Base-by-base conservation (phyloP, 108 stramenopile genomes). In the Fragilaria crotonensis region DNA sequence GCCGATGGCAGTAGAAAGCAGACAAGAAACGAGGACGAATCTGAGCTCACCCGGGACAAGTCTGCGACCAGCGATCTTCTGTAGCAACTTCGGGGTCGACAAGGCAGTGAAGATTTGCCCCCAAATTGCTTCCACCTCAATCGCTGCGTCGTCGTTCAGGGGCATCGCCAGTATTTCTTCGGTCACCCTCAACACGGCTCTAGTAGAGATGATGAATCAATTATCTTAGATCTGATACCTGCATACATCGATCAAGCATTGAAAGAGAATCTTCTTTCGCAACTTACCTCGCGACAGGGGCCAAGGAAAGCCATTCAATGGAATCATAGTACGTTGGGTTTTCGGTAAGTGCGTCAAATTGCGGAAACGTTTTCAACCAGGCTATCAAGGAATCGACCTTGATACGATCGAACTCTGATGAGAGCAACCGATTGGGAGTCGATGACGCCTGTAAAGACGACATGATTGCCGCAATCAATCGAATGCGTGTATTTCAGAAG, bases 311-410 rank as follows among this genome's bases (percentile, higher is more conserved):
- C 45, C 17, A 45, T 67, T 48, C 49, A 4, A 25, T 30, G 33
- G n/a, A 27, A 54, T 68, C 29, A 22, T 25, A 32, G 30, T 54
- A 32, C 29, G 51, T 20, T 11, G 46, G 36, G 29, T 52, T 63
- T 46, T 67, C 56, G 28, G 30, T 57, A 9, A 30, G 48, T 26
- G 49, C 3, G 28, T 63, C 67, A 44, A 72, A 31, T 28, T 54
- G 47, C 5, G 67, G 58, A 60, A 78, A 78, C 28, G 71, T 73
- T 21, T 64, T 27, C 23, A 78, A 25, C 77, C 77, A 78, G 19
- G 31, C 65, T 4, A 50, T 33, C 22, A 78, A 63, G 3, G 72
- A 67, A 3, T 28, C 14, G 22, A 78, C 47, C 28, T 78, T 71
- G 31, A 56, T n/a, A 18, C 44, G 59, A 25, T 72, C 64, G 19